Conservation (phyloP, 2,329 filamentous ascomycete species). For the Hawksworthiomyces lignivorus region DNA sequence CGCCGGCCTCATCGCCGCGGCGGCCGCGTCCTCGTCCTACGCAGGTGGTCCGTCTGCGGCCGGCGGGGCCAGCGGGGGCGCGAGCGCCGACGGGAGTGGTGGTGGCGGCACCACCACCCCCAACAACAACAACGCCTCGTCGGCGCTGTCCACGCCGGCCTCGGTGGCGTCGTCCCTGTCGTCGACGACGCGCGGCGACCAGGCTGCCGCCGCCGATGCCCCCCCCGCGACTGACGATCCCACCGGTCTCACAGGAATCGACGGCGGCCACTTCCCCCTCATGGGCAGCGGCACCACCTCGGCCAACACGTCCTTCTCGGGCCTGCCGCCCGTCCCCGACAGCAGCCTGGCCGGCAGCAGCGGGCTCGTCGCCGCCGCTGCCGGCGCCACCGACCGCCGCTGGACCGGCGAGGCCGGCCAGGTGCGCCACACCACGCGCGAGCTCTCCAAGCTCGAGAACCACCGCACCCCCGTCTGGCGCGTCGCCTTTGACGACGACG, state of each 20-base stretch:
- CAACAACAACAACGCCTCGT: not conserved
- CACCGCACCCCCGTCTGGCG: slow-evolving; percentile 69
- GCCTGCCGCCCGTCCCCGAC: slow-evolving; percentile 12
- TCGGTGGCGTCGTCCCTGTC: slow-evolving; percentile 11
- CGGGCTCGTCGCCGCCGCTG: not conserved
- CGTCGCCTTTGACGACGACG: slow-evolving; percentile 61
- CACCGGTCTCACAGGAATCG: no score
- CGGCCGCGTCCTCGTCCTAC: not conserved
- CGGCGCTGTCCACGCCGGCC: slow-evolving; percentile 2
- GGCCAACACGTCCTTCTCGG: slow-evolving; percentile 9
- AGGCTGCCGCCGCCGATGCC: not conserved
- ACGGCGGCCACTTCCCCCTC: slow-evolving; percentile 1
- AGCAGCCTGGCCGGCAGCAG: slow-evolving; percentile 38
- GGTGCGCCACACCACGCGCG: slow-evolving; percentile 53
- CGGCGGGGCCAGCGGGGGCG: not conserved
- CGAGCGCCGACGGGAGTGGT: not conserved
- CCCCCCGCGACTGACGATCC: no score
- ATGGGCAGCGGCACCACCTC: slow-evolving; percentile 10
- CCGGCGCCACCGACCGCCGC: slow-evolving; percentile 35
- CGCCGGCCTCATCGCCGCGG: not conserved
- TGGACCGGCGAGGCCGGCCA: slow-evolving; percentile 55
- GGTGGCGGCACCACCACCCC: slow-evolving; percentile 1
- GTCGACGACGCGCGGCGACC: slow-evolving; percentile 8
- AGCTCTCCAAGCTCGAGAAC: slow-evolving; percentile 59
- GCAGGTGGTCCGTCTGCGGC: no score